Evolutionary conservation across 345 rosid genomes (phyloP), one percentile per base, ranked within the genome.

Genomic region (Citrus sp.): DNA sequence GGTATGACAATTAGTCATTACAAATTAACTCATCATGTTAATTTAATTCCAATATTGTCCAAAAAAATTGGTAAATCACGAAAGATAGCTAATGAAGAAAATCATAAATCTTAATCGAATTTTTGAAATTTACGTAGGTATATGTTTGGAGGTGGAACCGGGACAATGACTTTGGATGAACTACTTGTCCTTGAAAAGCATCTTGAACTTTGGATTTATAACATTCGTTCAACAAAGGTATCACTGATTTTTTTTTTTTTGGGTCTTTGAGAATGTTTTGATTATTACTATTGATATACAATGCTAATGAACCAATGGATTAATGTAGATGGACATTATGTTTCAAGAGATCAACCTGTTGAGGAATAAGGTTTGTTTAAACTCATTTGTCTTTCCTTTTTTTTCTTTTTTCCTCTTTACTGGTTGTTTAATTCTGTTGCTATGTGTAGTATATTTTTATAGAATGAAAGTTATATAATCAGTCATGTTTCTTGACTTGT

Each of bases 191-290:
- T 93, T 65, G 99, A 96, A 79, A 96, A 93, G 78, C 91, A 93
- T 85, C 92, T 96, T 67, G 98, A 93, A 70, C 72, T 84, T 76
- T 96, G 98, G 99, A 92, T 91, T 80, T 83, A 81, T 77, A 89
- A 92, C 22, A 89, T 91, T 67, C 99, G 98, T 78, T 88, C 96
- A 32, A 85, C 93, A 34, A 96, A 96, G 97, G 99, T 95, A 81
- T 59, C 10, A 27, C 62, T 9, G 46, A 40, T 9, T 40, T 40
- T 40, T 40, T 40, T 38, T 8, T 9, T 3, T 40, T 40, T 2
- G 0, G 12, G 12, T 5, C 0, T 54, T 54, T 46, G 51, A 46
- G 34, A 4, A 9, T 74, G 28, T 22, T 51, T 58, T 51, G 35
- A 70, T 12, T 72, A 30, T 62, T 13, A 35, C 58, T 38, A 5